Conservation (phyloP, 2,329 filamentous ascomycete genomes). For the Escovopsis sp. region DNA sequence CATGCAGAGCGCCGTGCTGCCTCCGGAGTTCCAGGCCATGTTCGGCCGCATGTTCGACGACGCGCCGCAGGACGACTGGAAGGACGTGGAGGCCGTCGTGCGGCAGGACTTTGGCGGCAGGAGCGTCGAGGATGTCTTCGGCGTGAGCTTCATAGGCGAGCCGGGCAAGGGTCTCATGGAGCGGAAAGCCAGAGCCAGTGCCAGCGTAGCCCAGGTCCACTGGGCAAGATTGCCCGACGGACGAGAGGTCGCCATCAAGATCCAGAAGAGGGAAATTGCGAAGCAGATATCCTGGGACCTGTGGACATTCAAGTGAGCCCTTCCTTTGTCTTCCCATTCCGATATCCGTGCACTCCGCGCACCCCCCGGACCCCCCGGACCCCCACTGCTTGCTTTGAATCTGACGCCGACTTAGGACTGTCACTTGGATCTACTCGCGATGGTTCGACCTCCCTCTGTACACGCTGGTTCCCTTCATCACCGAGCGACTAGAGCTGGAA, state of each 20-base stretch:
- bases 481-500: slow-evolving; percentile 79
- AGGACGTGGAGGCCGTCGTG: slow-evolving; percentile 72
- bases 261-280: slow-evolving; percentile 89
- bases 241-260: slow-evolving; percentile 84
- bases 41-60: slow-evolving; percentile 96
- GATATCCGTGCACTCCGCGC: too few species aligned
- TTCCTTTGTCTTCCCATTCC: too few species aligned
- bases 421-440: slow-evolving; percentile 67
- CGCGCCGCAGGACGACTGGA: slow-evolving; percentile 84
- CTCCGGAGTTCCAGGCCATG: slow-evolving; percentile 91
- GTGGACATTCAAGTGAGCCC: slow-evolving; percentile 72
- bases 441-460: slow-evolving; percentile 93
- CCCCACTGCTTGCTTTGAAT: too few species aligned
- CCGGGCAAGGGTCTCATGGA: slow-evolving; percentile 52
- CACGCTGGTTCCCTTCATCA: slow-evolving; percentile 80
- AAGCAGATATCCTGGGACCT: slow-evolving; percentile 89
- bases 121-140: slow-evolving; percentile 80
- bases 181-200: slow-evolving; percentile 52
- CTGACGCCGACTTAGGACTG: slow-evolving; percentile 37
- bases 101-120: slow-evolving; percentile 80
- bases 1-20: slow-evolving; percentile 91
- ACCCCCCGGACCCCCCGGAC: too few species aligned
- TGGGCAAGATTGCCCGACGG: slow-evolving; percentile 82
- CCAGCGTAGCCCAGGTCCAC: slow-evolving; percentile 92
- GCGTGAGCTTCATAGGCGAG: slow-evolving; percentile 64